Conservation (phyloP, 805 yeast genomes). For the Yarrowia hollandica region DNA sequence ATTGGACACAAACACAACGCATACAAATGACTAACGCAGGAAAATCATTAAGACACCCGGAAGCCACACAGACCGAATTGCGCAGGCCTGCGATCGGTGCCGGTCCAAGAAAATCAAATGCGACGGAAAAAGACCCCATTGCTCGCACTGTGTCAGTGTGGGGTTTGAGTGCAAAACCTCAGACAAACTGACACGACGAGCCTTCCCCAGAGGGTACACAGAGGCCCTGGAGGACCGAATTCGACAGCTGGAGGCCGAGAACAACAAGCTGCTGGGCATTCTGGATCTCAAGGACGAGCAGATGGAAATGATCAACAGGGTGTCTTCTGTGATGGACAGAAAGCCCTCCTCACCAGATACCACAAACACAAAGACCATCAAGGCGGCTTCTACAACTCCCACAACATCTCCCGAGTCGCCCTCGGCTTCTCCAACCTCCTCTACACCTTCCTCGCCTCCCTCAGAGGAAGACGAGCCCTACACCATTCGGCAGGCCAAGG, state of each 20-base stretch:
- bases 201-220: slow-evolving; percentile 90
- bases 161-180: slow-evolving; percentile 89
- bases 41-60: slow-evolving; percentile 72
- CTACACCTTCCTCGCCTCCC: background rate
- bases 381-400: no score
- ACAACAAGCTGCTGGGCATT: slow-evolving; percentile 63
- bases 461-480: slow-evolving; percentile 35
- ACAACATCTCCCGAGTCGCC: no score
- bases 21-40: slow-evolving; percentile 38
- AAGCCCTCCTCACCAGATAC: background rate
- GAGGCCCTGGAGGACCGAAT: slow-evolving; percentile 86
- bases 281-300: slow-evolving; percentile 66
- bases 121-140: slow-evolving; percentile 67
- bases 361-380: background rate
- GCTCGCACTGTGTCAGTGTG: slow-evolving; percentile 78
- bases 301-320: slow-evolving; percentile 47
- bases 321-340: slow-evolving; percentile 31
- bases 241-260: slow-evolving; percentile 82
- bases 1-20: no score
- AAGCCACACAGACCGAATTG: slow-evolving; percentile 63
- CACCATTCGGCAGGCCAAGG: slow-evolving; percentile 36
- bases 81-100: slow-evolving; percentile 92
- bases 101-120: slow-evolving; percentile 69
- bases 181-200: slow-evolving; percentile 79
- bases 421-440: no score